phyloP scores from a whole-genome alignment of 306 rosid genomes.

The Arachis stenosperma region DNA sequence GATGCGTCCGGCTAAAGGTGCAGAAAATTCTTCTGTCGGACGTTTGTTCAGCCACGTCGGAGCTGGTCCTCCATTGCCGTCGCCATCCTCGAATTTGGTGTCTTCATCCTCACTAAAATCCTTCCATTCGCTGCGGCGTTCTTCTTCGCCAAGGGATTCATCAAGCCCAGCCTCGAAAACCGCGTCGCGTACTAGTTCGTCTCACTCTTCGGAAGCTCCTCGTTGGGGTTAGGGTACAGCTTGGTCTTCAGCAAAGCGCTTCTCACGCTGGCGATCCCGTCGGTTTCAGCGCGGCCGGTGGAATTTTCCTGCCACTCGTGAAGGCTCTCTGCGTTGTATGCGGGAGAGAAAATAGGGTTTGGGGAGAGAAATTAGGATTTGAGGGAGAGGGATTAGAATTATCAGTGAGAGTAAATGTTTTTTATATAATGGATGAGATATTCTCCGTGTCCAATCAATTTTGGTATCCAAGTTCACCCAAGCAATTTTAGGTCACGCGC shows the following conservation, averaged over 20 bases:
- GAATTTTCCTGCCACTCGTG: constrained; percentile 87
- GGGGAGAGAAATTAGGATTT: no score
- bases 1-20: no score
- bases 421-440: no score
- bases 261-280: constrained; percentile 74
- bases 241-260: no score
- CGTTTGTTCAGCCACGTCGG: no score
- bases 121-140: constrained; percentile 41
- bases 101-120: constrained; percentile 85
- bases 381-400: no score
- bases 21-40: no score
- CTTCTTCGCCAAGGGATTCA: constrained; percentile 94
- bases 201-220: neutral
- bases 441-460: no score
- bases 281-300: constrained; percentile 96
- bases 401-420: no score
- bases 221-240: no score
- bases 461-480: no score
- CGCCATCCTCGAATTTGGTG: constrained; percentile 82
- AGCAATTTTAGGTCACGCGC: no score
- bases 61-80: constrained; percentile 47
- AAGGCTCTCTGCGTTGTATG: constrained; percentile 89
- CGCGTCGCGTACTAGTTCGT: constrained; percentile 92
- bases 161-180: constrained; percentile 90
- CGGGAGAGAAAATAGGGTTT: constrained; percentile 50